Percentiles rank a stretch among this genome's conserved stretches.
Conservation (phyloP, 2,329 filamentous ascomycete species). For the Falciphora oryzae region DNA sequence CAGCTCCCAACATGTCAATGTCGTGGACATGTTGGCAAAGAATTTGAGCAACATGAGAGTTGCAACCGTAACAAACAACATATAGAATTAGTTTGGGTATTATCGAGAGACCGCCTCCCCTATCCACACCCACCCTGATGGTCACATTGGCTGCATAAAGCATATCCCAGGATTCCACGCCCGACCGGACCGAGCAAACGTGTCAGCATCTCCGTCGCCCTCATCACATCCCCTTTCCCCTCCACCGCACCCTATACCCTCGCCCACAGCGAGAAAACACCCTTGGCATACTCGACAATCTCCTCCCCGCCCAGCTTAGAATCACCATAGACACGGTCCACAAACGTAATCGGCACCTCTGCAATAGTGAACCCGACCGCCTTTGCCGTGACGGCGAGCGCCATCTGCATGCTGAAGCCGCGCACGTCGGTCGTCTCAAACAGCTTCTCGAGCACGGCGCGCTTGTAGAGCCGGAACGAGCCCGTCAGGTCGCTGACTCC, state of each 20-base stretch:
- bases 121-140: background rate
- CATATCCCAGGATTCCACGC: too few relatives aligned
- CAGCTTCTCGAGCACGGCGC: constrained; percentile 78
- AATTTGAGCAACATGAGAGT: background rate
- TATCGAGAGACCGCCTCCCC: background rate
- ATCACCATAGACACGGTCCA: constrained; percentile 83
- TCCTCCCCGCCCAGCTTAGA: constrained; percentile 91
- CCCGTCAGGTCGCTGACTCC: constrained; percentile 95
- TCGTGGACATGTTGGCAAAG: too few relatives aligned
- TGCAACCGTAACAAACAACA: background rate
- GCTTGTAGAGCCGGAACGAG: constrained; percentile 93
- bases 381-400: constrained; percentile 97
- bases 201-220: background rate
- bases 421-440: constrained; percentile 90
- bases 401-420: constrained; percentile 99
- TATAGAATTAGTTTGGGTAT: background rate
- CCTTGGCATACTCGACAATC: constrained; percentile 94
- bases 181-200: constrained; percentile 2
- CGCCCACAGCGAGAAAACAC: constrained; percentile 70
- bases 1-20: too few relatives aligned
- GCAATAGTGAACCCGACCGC: constrained; percentile 90
- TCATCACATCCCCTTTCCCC: background rate
- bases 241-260: constrained; percentile 51
- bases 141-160: too few relatives aligned
- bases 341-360: constrained; percentile 94